Evolutionary conservation across 148 eudicot species (phyloP).

Genomic region (Tetragonia tetragonoides): DNA sequence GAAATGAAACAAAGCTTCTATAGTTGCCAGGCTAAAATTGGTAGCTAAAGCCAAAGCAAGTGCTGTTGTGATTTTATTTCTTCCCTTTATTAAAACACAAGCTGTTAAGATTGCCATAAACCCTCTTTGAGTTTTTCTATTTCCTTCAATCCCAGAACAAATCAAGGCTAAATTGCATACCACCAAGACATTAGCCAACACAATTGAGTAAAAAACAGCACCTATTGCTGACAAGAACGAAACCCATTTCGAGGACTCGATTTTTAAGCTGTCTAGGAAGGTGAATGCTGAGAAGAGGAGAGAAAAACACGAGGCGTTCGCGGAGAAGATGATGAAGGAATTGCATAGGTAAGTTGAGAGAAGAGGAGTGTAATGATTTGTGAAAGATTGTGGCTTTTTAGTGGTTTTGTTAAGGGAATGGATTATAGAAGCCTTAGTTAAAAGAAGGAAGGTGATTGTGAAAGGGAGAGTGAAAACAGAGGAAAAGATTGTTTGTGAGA

Average conservation of each 20-base stretch:
- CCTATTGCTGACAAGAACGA: constrained; percentile 34
- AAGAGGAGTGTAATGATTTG: constrained; percentile 37
- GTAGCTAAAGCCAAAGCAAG: constrained; percentile 52
- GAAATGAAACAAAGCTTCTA: constrained; percentile 69
- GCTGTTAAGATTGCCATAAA: constrained; percentile 48
- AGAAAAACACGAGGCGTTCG: constrained; percentile 63
- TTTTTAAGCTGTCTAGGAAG: constrained; percentile 26
- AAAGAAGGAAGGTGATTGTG: constrained; percentile 62
- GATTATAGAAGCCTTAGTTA: constrained; percentile 62
- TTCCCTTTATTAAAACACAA: constrained; percentile 48
- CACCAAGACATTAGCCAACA: constrained; percentile 55
- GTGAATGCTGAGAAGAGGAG: constrained; percentile 45
- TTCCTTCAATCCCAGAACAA: constrained; percentile 32
- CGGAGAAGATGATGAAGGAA: constrained; percentile 28
- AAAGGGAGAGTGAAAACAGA: constrained; percentile 52
- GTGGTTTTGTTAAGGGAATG: constrained; percentile 19
- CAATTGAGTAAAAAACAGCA: constrained; percentile 52
- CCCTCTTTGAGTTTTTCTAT: constrained; percentile 29
- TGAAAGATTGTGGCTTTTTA: constrained; percentile 21
- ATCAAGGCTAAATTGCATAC: constrained; percentile 52
- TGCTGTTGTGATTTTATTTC: constrained; percentile 41
- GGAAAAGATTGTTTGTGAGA: constrained; percentile 62
- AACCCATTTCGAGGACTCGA: constrained; percentile 33
- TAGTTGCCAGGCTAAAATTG: constrained; percentile 53
- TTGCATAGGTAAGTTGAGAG: constrained; percentile 37